Conservation (phyloP, 1,284 basidiomycete species). For the Tremellales sp. region DNA sequence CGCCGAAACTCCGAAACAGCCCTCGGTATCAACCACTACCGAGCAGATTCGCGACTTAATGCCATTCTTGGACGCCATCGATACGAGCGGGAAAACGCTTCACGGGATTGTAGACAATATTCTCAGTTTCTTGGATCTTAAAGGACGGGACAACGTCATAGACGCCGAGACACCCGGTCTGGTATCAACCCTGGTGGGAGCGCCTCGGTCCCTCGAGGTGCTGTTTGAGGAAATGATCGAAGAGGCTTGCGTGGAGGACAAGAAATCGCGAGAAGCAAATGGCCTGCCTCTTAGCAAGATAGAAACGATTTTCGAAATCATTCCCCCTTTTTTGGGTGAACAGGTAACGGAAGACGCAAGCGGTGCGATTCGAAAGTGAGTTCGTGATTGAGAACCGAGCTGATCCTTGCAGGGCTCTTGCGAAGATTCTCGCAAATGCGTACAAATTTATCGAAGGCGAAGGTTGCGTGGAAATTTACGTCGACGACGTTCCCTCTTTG, state of each 20-base stretch:
- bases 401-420: conserved; percentile 23
- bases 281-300: conserved; percentile 27
- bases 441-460: conserved; percentile 43
- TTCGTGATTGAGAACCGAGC: not conserved
- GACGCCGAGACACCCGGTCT: conserved; percentile 9
- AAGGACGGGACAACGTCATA: conserved; percentile 31
- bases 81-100: conserved; percentile 42
- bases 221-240: conserved; percentile 43
- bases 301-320: conserved; percentile 43
- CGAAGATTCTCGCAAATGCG: conserved; percentile 41
- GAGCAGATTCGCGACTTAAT: conserved; percentile 40
- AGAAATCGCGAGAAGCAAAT: conserved; percentile 21
- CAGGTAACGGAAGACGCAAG: conserved; percentile 38
- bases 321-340: conserved; percentile 37
- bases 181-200: conserved; percentile 14
- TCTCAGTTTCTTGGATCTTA: conserved; percentile 41
- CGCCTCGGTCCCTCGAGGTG: conserved; percentile 25
- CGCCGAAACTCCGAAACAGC: conserved; percentile 22
- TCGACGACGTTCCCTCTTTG: conserved; percentile 35
- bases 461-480: conserved; percentile 42
- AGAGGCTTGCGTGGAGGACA: conserved; percentile 36
- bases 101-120: conserved; percentile 48
- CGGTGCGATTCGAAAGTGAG: conserved; percentile 34
- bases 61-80: conserved; percentile 44
- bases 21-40: conserved; percentile 17